A percentile compares a stretch with the other conserved stretches of the same genome.
phyloP scores from a whole-genome alignment of 371 early-diverging fungal species.

The Nosema muscidifuracis region DNA sequence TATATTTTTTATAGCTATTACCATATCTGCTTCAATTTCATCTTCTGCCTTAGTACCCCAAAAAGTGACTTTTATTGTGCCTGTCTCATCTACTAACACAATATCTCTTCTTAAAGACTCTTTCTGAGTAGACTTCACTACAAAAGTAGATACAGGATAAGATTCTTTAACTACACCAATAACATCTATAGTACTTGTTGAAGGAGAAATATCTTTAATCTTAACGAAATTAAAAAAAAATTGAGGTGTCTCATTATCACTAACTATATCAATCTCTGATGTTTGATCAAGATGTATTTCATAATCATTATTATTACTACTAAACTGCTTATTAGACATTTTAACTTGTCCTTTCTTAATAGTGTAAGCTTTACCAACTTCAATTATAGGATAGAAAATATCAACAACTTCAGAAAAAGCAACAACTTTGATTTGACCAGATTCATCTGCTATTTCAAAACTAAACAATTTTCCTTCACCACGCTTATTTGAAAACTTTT shows the following conservation, averaged over 20 bases:
- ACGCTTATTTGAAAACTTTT: slow-evolving; percentile 47
- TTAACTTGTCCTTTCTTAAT: slow-evolving; percentile 57
- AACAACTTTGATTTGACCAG: slow-evolving; percentile 50
- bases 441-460: slow-evolving; percentile 52
- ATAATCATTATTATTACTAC: slow-evolving; percentile 50
- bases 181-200: slow-evolving; percentile 32
- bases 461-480: slow-evolving; percentile 59
- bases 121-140: slow-evolving; percentile 40
- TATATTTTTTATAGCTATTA: slow-evolving; percentile 45
- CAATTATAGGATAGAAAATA: slow-evolving; percentile 53
- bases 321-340: slow-evolving; percentile 57
- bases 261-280: slow-evolving; percentile 28
- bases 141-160: slow-evolving; percentile 32
- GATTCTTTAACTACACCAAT: slow-evolving; percentile 54
- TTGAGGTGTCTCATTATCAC: slow-evolving; percentile 30
- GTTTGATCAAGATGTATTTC: slow-evolving; percentile 60
- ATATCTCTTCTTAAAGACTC: slow-evolving; percentile 53
- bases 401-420: slow-evolving; percentile 58
- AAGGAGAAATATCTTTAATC: slow-evolving; percentile 35
- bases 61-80: slow-evolving; percentile 46
- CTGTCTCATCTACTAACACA: slow-evolving; percentile 53
- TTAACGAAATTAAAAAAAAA: slow-evolving; percentile 47
- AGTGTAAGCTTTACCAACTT: slow-evolving; percentile 46
- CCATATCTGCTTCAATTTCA: slow-evolving; percentile 38
- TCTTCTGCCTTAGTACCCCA: slow-evolving; percentile 56